These are phyloP conservation scores for Rostrohypoxylon terebratum DNA, from an alignment of 495 filamentous ascomycete genomes.

Conservation along the genomic window DNA sequence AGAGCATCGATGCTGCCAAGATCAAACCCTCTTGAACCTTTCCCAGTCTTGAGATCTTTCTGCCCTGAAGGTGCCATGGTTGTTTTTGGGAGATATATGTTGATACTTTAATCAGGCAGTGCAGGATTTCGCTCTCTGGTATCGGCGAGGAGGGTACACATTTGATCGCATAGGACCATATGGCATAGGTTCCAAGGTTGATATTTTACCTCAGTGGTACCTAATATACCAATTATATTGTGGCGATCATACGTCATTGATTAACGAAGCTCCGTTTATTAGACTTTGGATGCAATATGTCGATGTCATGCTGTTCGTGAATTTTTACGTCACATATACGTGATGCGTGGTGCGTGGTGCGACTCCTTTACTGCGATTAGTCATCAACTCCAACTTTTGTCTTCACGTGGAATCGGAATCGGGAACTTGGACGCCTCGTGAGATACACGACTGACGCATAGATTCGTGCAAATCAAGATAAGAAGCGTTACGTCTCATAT, in stretches of 20 bases:
- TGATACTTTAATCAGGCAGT: not conserved
- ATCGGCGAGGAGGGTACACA: not conserved
- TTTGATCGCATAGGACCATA: not conserved
- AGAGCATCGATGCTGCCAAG: constrained; percentile 22
- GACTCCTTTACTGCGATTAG: not conserved
- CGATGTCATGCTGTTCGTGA: not conserved
- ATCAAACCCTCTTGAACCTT: constrained; percentile 20
- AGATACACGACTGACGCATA: not conserved
- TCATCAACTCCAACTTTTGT: not conserved
- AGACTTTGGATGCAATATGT: not conserved
- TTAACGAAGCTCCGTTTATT: constrained; percentile 18
- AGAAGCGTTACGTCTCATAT: not conserved
- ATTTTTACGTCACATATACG: constrained; percentile 21
- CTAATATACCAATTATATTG: not conserved
- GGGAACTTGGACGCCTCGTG: too few relatives aligned
- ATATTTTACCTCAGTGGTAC: not conserved
- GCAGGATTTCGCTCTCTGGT: not conserved
- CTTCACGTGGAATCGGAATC: too few relatives aligned
- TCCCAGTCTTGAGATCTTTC: constrained; percentile 29
- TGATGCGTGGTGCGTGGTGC: constrained; percentile 3
- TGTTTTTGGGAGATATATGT: not conserved
- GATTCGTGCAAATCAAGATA: not conserved
- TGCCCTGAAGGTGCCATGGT: constrained; percentile 13
- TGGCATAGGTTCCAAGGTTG: too few relatives aligned
- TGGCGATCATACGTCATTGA: constrained; percentile 20